A percentile compares a stretch with the other conserved stretches of the same genome.
Evolutionary conservation across 2,329 filamentous ascomycete species (phyloP).

Genomic region (Capronia epimyces): DNA sequence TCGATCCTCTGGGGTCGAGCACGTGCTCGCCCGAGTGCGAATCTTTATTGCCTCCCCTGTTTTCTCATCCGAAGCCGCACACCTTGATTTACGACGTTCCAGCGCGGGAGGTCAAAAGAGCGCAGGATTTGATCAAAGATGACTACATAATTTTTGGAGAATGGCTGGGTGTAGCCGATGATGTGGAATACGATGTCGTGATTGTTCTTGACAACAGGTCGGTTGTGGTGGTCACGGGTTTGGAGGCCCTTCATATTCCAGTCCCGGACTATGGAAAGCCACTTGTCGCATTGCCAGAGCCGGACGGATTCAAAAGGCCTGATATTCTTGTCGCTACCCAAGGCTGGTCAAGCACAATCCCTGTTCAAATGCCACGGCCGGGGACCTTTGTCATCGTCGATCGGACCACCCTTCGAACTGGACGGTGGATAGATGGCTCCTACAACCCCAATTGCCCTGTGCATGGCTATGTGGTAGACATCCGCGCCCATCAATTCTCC

Average conservation of each 20-base stretch:
- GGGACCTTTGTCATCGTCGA: conserved; percentile 48
- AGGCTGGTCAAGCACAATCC: conserved; percentile 20
- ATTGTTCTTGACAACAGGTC: conserved; percentile 49
- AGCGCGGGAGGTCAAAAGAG: conserved; percentile 42
- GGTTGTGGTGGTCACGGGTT: conserved; percentile 49
- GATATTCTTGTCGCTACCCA: conserved; percentile 13
- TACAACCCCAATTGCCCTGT: conserved; percentile 46
- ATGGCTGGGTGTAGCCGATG: conserved; percentile 52
- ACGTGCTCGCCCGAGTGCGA: conserved; percentile 16
- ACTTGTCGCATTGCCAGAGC: conserved; percentile 27
- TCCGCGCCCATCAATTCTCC: conserved; percentile 42
- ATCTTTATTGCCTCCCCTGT: conserved; percentile 11
- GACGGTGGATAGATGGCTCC: conserved; percentile 49
- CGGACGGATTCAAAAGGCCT: conserved; percentile 15
- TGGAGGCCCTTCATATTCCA: conserved; percentile 40
- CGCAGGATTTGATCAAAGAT: conserved; percentile 45
- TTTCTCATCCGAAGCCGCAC: conserved; percentile 26
- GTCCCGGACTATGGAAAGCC: conserved; percentile 30
- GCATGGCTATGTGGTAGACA: conserved; percentile 50
- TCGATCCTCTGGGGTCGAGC: not conserved
- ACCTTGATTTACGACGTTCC: conserved; percentile 39
- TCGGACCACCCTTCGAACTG: conserved; percentile 48
- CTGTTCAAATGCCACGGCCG: conserved; percentile 22
- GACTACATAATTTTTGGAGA: conserved; percentile 51
- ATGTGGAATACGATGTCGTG: conserved; percentile 46